phyloP scores from a whole-genome alignment of 148 eudicot genomes.

The Rhododendron simsii region DNA sequence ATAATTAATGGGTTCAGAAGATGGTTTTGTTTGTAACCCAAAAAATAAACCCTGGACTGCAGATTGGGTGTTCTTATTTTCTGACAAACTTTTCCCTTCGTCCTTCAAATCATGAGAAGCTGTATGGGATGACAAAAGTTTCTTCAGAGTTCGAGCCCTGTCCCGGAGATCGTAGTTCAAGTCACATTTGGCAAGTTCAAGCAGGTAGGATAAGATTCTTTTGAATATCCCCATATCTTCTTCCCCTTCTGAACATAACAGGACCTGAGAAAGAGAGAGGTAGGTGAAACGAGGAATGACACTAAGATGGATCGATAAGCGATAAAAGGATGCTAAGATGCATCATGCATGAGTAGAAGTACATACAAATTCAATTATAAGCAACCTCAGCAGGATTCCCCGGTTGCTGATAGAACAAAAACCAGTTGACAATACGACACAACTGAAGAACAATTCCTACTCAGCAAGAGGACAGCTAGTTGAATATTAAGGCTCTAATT shows the following conservation, averaged over 20 bases:
- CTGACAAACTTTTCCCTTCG: slow-evolving; percentile 22
- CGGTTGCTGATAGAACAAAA: background rate
- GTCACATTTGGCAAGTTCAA: slow-evolving; percentile 86
- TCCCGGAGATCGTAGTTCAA: slow-evolving; percentile 89
- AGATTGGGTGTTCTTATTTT: slow-evolving; percentile 30
- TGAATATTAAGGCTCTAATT: background rate
- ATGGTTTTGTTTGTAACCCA: slow-evolving; percentile 33
- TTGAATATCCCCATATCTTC: slow-evolving; percentile 39
- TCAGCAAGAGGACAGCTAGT: background rate
- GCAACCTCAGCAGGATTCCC: background rate
- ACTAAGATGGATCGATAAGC: background rate
- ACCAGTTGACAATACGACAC: background rate
- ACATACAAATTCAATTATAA: background rate
- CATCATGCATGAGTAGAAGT: background rate
- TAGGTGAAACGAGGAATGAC: background rate
- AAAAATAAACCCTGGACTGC: slow-evolving; percentile 48
- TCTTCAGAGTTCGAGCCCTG: slow-evolving; percentile 66
- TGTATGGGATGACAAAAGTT: slow-evolving; percentile 40
- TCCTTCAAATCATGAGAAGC: slow-evolving; percentile 28
- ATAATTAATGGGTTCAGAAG: slow-evolving; percentile 41
- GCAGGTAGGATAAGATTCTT: slow-evolving; percentile 48
- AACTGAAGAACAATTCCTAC: background rate
- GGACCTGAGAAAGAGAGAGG: slow-evolving; percentile 43
- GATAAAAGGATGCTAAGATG: background rate
- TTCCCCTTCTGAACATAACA: slow-evolving; percentile 53